Evolutionary conservation across 495 filamentous ascomycete species (phyloP), one percentile per base, ranked within the genome.

Genomic region (Polyplosphaeria fusca): DNA sequence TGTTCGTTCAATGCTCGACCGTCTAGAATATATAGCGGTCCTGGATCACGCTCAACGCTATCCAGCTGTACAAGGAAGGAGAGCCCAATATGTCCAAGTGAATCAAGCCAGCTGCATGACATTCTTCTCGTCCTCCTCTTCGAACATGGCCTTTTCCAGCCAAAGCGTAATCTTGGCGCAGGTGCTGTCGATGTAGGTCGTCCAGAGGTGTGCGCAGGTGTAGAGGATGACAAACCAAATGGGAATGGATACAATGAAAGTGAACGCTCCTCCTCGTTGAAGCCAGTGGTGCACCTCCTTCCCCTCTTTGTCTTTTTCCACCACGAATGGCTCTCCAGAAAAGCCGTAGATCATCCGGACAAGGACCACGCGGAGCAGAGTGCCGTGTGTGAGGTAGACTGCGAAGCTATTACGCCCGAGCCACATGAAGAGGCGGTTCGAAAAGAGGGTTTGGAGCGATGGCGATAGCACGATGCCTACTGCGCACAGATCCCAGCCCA

Each of bases 391-490:
- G 4, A 87, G 77, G 58, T 87, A 87, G 14, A 87, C 80, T 24
- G 84, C 83, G 61, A 87, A 87, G 45, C 77, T 81, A 66, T 84
- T 79, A 63, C 80, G 81, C 40, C 84, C 84, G 16, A 87, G 75
- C 82, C 82, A 86, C 46, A 86, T 76, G 12, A 87, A 73, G 13
- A 77, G 69, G 23, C 75, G 73, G 64, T 75, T 79, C 3, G 80
- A 77, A 4, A 87, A 71, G 20, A 81, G 62, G 18, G 76, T 73
- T 47, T 83, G 80, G 4, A 79, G 67, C 9, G 72, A 70, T 12
- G 79, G 80, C 16, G 79, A 84, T 51, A 86, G 76, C 58, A 79
- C 79, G 54, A 84, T 74, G 0, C 79, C 76, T 51, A 82, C 70
- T 35, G 81, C 76, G 38, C 80, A 69, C 16, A 87, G 63, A 46